Base-by-base conservation (phyloP, 192 early-diverging fungal species). In the Linnemannia elongata region DNA sequence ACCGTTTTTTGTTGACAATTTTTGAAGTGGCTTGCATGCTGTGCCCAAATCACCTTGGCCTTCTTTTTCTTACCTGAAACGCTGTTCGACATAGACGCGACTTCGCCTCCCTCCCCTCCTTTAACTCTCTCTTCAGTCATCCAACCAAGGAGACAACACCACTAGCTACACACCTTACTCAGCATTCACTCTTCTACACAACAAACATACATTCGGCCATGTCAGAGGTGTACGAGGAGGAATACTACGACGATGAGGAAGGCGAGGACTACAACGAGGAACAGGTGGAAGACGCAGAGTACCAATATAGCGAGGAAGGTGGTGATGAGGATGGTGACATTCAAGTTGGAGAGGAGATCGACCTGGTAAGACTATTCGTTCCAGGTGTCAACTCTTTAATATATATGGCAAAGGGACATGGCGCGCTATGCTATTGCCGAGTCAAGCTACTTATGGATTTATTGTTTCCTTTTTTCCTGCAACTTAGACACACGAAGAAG, bases 401-500 rank as follows among this genome's bases (percentile, higher is more conserved):
- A 24, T 10, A n/a, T 30, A 60, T 27, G 24, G 30, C 27, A 12
- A 8, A 66, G 24, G 60, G 4, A 33, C 2, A 15, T 33, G 7
- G 13, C 60, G 30, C 27, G 30, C 24, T 66, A 4, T 49, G 8
- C 41, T 45, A 1, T 45, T 41, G 4, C n/a, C 27, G 72, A 24
- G n/a, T 4, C n/a, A 73, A 12, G 12, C 39, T 6, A 2, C 7
- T 30, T 73, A 41, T 7, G 12, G 1, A 4, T 45, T n/a, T 42
- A 8, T 18, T 47, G 4, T 45, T 45, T 33, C 24, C 15, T 33
- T 44, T 27, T 12, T 7, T 27, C 45, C 8, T 49, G 33, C 52
- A 35, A 57, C 2, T 35, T 76, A 87, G 85, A 75, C 85, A 36
- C 85, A 89, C 60, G 80, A 68, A 3, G 90, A 90, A n/a, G 83